These are phyloP conservation scores for Lactarius pseudohatsudake DNA, from an alignment of 768 basidiomycete genomes.

Conservation along the genomic window DNA sequence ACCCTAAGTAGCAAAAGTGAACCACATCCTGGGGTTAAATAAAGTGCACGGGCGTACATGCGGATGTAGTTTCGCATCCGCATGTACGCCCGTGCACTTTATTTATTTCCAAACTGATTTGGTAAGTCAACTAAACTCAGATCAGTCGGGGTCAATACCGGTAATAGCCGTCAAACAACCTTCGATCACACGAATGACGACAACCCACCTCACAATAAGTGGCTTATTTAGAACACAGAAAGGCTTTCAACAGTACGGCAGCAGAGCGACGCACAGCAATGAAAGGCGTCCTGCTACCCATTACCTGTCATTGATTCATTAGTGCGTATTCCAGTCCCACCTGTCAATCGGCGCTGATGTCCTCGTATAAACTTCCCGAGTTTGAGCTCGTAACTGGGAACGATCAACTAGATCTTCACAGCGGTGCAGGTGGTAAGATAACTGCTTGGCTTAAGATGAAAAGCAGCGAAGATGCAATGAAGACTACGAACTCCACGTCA, in stretches of 20 bases:
- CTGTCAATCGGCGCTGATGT: constrained; percentile 94
- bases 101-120: background rate
- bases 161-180: background rate
- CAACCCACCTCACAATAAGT: background rate
- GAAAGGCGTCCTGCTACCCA: background rate
- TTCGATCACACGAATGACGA: background rate
- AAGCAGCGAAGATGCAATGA: constrained; percentile 22
- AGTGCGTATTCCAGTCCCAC: constrained; percentile 43
- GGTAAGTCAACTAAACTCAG: background rate
- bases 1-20: background rate
- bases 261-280: background rate
- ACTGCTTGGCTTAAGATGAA: constrained; percentile 43
- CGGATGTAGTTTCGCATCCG: constrained; percentile 2
- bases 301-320: background rate
- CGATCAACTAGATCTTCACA: constrained; percentile 95
- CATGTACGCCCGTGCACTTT: background rate
- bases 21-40: background rate
- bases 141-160: background rate
- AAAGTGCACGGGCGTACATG: background rate
- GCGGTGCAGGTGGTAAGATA: constrained; percentile 96
- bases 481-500: constrained; percentile 74
- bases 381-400: constrained; percentile 80
- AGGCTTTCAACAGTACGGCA: background rate
- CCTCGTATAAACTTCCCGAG: constrained; percentile 88
- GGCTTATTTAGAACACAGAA: background rate